A percentile compares a stretch with the other conserved stretches of the same genome.
Evolutionary conservation across 805 yeast genomes (phyloP).

Genomic region (Millerozyma acaciae): DNA sequence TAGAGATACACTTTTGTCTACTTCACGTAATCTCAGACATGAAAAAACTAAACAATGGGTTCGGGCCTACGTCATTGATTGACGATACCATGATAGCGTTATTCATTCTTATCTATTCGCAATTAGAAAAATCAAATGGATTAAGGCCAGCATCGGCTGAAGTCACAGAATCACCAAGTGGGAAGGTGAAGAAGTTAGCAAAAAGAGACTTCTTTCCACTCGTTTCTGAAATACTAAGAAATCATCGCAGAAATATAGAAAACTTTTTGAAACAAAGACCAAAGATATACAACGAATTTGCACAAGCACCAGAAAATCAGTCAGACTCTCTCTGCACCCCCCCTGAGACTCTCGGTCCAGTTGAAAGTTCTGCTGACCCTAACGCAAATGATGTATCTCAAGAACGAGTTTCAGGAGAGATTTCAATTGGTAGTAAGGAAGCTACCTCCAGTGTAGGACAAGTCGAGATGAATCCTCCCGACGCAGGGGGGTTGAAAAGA

Average conservation of each 20-base stretch:
- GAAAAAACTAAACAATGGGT: slow-evolving; percentile 72
- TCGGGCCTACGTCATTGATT: slow-evolving; percentile 69
- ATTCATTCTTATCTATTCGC: slow-evolving; percentile 47
- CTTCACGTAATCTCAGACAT: slow-evolving; percentile 55
- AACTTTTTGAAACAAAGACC: slow-evolving; percentile 27
- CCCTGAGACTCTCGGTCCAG: too few species aligned
- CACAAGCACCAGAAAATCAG: slow-evolving; percentile 2
- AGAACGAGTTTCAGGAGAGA: too few species aligned
- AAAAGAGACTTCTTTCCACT: slow-evolving; percentile 41
- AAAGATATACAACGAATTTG: slow-evolving; percentile 26
- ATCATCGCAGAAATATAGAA: slow-evolving; percentile 28
- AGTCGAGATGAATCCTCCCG: too few species aligned
- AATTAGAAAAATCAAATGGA: slow-evolving; percentile 11
- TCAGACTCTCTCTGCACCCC: too few species aligned
- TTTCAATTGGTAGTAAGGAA: too few species aligned
- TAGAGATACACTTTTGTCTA: slow-evolving; percentile 38
- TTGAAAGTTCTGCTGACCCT: too few species aligned
- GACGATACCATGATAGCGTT: slow-evolving; percentile 70
- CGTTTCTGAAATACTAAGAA: slow-evolving; percentile 30
- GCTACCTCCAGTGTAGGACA: too few species aligned
- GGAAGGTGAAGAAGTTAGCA: slow-evolving; percentile 34
- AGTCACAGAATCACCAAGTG: slow-evolving; percentile 26
- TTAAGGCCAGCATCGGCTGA: slow-evolving; percentile 3
- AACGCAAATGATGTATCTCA: too few species aligned
- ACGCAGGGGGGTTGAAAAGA: too few species aligned